Evolutionary conservation across 148 eudicot genomes (phyloP), one percentile per base, ranked within the genome.

Genomic region (Camellia japonica): DNA sequence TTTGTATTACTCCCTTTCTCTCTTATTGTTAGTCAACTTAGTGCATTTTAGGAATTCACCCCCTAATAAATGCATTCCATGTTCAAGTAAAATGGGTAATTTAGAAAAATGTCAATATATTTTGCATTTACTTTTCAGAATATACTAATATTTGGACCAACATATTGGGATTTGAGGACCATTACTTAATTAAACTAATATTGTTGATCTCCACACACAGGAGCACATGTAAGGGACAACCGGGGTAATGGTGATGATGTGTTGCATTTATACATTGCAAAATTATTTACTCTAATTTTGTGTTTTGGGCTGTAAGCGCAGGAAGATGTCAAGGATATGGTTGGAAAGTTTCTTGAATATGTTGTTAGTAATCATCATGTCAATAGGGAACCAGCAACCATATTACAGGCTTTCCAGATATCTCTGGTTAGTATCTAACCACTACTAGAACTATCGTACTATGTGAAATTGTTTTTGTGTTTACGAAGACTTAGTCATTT

Each of bases 331-430:
- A 90, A 82, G 83, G 60, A 20, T 51, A 73, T 82, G 84, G 90
- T 84, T 54, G 84, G 71, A 82, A 84, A 69, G 52, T 91, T 95
- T 87, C 91, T 95, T 73, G 90, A 88, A 79, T 91, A 90, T 83
- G 85, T 95, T 44, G 64, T 92, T 71, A 83, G 88, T 71, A 88
- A 92, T 80, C 89, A 88, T 81, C 93, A 83, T 69, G 88, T 95
- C 81, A 82, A 20, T 52, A 88, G 85, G 75, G 93, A 90, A 73
- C 88, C 93, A 11, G 84, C 79, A 58, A 71, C 91, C 62, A 84
- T 81, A 69, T 82, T 92, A 64, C 92, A 95, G 81, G 97, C 99
- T 84, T 92, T 95, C 82, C 90, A 88, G 76, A 88, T 95, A 74
- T 90, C 97, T 79, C 86, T 95, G 97, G 99, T 95, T 77, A 65